Conservation (phyloP, 441 rosid genomes). For the Aquilaria agallochum region DNA sequence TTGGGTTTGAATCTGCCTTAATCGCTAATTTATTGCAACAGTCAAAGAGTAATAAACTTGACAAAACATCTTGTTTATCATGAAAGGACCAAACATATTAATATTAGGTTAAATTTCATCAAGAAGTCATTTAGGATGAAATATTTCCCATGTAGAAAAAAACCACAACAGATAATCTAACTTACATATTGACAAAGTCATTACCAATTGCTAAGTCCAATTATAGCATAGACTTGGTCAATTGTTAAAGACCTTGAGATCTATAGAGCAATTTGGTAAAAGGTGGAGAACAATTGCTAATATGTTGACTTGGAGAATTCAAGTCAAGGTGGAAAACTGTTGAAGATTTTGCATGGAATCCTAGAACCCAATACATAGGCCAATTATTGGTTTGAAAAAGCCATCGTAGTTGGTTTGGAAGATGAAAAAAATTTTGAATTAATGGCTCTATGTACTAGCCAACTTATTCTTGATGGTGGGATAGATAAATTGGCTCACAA, state of each 20-base stretch:
- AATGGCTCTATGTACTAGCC: too few species aligned
- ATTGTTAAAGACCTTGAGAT: background rate
- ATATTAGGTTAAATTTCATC: constrained; percentile 5
- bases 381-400: too few species aligned
- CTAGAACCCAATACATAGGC: too few species aligned
- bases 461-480: too few species aligned
- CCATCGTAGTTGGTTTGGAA: too few species aligned
- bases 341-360: too few species aligned
- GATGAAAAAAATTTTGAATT: too few species aligned
- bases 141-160: background rate
- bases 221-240: constrained; percentile 4
- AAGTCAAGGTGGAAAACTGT: constrained; percentile 5
- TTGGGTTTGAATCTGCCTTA: background rate
- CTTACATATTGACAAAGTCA: background rate
- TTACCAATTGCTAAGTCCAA: background rate
- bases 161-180: background rate
- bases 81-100: background rate
- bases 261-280: background rate
- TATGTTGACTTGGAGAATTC: constrained; percentile 1
- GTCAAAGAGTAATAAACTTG: background rate
- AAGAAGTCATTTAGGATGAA: background rate
- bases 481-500: too few species aligned
- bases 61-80: background rate
- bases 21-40: background rate
- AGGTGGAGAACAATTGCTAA: background rate